Evolutionary conservation across 176 grass and related monocot species (phyloP).

Genomic region (Miscanthus lutarioriparius): DNA sequence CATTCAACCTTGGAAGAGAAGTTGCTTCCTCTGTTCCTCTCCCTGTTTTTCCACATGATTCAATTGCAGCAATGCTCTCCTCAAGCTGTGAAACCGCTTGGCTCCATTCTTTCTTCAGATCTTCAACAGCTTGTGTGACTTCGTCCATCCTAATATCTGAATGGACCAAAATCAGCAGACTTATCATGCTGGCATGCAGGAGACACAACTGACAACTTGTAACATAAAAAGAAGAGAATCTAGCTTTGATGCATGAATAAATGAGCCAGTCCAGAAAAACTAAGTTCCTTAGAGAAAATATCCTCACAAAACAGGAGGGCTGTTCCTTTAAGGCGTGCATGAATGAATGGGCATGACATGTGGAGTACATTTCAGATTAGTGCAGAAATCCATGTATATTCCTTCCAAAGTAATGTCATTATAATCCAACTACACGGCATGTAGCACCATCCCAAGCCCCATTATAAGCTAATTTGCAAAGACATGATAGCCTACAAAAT

Average conservation of each 20-base stretch:
- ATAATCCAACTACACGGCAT: background rate
- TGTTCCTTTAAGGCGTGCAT: background rate
- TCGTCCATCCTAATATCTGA: constrained; percentile 64
- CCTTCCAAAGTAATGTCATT: background rate
- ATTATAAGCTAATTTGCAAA: background rate
- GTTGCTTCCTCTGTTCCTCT: constrained; percentile 70
- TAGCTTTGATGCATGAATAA: background rate
- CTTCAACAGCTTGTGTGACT: constrained; percentile 66
- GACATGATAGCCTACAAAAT: background rate
- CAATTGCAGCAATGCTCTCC: constrained; percentile 52
- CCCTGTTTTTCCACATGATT: constrained; percentile 65
- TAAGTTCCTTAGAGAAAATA: background rate
- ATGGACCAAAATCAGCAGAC: background rate
- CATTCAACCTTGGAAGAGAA: constrained; percentile 74
- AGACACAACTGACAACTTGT: background rate
- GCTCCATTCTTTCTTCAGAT: constrained; percentile 79
- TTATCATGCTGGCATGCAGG: background rate
- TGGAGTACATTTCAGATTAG: background rate
- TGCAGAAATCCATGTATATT: background rate
- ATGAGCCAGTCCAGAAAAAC: background rate
- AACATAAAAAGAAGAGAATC: background rate
- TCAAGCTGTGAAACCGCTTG: constrained; percentile 53
- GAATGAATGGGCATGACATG: background rate
- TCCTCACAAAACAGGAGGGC: background rate
- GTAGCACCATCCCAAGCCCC: background rate